Percentiles rank a stretch among this genome's conserved stretches.
Conservation (phyloP, 768 basidiomycete genomes). For the Leucogyrophana mollusca region DNA sequence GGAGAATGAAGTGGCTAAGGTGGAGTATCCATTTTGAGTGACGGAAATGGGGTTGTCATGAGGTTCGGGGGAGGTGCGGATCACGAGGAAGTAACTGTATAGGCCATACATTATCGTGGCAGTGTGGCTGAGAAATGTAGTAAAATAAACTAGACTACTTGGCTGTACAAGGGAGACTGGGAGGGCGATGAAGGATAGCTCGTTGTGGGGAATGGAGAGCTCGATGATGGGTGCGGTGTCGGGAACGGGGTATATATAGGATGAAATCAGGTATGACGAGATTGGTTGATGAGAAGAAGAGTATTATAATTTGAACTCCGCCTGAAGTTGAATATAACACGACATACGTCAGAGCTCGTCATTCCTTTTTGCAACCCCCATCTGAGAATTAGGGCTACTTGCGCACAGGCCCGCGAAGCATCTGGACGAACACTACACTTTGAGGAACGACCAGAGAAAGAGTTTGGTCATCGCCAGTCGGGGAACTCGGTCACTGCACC, state of each 20-base stretch:
- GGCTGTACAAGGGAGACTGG: background rate
- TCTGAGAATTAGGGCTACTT: constrained; percentile 20
- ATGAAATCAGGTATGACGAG: constrained; percentile 25
- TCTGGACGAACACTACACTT: background rate
- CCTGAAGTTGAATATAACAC: constrained; percentile 42
- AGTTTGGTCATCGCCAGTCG: background rate
- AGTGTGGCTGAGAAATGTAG: too few species aligned
- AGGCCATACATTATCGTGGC: too few species aligned
- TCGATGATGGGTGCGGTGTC: background rate
- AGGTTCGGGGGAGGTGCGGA: constrained; percentile 3
- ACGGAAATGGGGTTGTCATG: constrained; percentile 9
- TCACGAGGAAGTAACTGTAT: too few species aligned
- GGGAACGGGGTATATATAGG: background rate
- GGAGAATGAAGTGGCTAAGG: constrained; percentile 1
- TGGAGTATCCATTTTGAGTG: constrained; percentile 10
- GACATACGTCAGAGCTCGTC: constrained; percentile 44
- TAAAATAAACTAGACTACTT: background rate
- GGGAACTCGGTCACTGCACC: too few species aligned
- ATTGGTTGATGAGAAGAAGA: constrained; percentile 29
- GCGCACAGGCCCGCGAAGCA: constrained; percentile 29
- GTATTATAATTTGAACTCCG: constrained; percentile 34
- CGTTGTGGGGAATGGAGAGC: background rate
- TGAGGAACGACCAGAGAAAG: too few species aligned
- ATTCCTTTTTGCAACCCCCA: constrained; percentile 33
- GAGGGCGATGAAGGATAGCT: background rate